These are phyloP conservation scores for Triadica sebifera DNA, from an alignment of 345 rosid genomes.

Conservation along the genomic window DNA sequence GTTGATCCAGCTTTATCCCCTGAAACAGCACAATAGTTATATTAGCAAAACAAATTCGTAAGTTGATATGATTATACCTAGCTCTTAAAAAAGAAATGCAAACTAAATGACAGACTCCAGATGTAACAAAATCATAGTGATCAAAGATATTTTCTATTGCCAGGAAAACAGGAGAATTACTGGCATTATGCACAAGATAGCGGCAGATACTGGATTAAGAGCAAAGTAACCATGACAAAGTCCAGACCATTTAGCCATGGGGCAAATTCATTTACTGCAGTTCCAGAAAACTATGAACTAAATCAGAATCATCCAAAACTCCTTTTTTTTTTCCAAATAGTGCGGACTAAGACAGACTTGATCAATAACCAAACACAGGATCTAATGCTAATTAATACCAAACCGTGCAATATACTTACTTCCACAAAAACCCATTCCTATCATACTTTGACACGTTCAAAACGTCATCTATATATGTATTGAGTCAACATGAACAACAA, in stretches of 20 bases:
- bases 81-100: neutral
- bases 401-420: neutral
- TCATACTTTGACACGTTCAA: neutral
- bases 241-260: neutral
- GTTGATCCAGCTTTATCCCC: slow-evolving; percentile 85
- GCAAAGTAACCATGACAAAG: neutral
- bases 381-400: neutral
- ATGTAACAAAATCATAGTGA: neutral
- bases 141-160: neutral
- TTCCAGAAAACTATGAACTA: neutral
- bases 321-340: neutral
- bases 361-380: neutral
- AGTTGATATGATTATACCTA: neutral
- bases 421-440: neutral
- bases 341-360: neutral
- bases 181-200: neutral
- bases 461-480: neutral
- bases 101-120: neutral
- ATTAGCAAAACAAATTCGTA: neutral
- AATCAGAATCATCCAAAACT: neutral
- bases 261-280: neutral
- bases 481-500: neutral
- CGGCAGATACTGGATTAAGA: neutral
- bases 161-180: neutral
- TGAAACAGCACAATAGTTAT: slow-evolving; percentile 29